Evolutionary conservation across 441 rosid genomes (phyloP).

Genomic region (Pelargonium cotyledonis): DNA sequence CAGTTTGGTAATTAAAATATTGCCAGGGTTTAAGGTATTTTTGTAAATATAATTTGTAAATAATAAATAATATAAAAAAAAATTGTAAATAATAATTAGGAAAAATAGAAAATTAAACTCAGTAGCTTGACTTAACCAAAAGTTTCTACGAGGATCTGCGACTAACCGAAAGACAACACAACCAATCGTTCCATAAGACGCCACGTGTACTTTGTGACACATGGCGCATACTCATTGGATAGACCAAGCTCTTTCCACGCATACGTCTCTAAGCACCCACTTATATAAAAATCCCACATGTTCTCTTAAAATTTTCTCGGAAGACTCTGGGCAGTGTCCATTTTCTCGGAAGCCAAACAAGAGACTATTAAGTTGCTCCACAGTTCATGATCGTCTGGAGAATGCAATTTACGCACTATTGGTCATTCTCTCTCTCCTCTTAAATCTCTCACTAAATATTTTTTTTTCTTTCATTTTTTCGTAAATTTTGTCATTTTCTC

Average conservation of each 20-base stretch:
- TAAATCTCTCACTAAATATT: not conserved
- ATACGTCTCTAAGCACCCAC: not conserved
- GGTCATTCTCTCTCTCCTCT: constrained; percentile 19
- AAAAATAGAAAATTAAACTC: not conserved
- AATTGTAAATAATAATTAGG: too few species aligned
- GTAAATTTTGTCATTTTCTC: constrained; percentile 5
- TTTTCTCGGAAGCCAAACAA: constrained; percentile 5
- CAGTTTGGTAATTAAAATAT: too few species aligned
- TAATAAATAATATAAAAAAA: too few species aligned
- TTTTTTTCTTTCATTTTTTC: constrained; percentile 8
- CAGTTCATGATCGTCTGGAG: constrained; percentile 17
- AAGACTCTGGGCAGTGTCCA: constrained; percentile 2
- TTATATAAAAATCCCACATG: not conserved
- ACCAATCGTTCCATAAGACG: constrained; percentile 24
- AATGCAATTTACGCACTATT: constrained; percentile 37
- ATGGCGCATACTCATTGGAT: constrained; percentile 30
- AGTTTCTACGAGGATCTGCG: not conserved
- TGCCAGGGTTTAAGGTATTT: too few species aligned
- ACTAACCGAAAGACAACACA: constrained; percentile 23
- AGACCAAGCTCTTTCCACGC: constrained; percentile 16
- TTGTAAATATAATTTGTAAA: too few species aligned
- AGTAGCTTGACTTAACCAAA: not conserved
- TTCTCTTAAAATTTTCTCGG: not conserved
- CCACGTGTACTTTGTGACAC: constrained; percentile 41
- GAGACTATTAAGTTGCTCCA: constrained; percentile 7